Evolutionary conservation across 495 filamentous ascomycete genomes (phyloP).

Genomic region (Penicillium cataractarum): DNA sequence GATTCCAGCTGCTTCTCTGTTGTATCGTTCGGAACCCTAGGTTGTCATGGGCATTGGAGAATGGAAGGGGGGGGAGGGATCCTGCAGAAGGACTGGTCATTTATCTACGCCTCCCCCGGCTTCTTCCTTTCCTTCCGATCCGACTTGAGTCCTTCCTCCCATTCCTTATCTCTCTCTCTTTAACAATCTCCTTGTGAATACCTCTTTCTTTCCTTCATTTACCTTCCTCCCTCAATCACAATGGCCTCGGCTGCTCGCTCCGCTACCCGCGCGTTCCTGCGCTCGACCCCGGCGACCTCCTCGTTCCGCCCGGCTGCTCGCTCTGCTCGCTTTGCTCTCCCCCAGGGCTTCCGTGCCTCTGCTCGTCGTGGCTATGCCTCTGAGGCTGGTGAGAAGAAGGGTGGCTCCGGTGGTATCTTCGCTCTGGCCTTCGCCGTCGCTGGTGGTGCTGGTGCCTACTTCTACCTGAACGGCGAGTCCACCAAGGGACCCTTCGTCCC

Average conservation of each 20-base stretch:
- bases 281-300: conserved; percentile 49
- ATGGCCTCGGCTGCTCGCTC: conserved; percentile 61
- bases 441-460: conserved; percentile 71
- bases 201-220: conserved; percentile 5
- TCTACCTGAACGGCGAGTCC: conserved; percentile 62
- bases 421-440: conserved; percentile 58
- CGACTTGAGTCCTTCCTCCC: conserved; percentile 9
- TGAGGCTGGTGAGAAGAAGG: conserved; percentile 57
- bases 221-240: conserved; percentile 28
- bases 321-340: conserved; percentile 61
- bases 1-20: conserved; percentile 21
- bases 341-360: conserved; percentile 65
- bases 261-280: conserved; percentile 54
- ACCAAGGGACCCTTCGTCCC: conserved; percentile 62
- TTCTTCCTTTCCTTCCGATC: conserved; percentile 24
- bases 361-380: conserved; percentile 79
- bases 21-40: not conserved
- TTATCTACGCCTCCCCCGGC: conserved; percentile 15
- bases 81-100: not conserved
- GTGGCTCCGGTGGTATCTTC: conserved; percentile 45
- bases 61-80: conserved; percentile 6
- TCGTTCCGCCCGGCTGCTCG: conserved; percentile 53
- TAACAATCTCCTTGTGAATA: conserved; percentile 13
- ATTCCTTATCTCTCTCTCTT: conserved; percentile 21
- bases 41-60: conserved; percentile 2